A percentile compares a stretch with the other conserved stretches of the same genome.
Evolutionary conservation across 805 yeast species (phyloP).

Genomic region (Dipodascus albidus): DNA sequence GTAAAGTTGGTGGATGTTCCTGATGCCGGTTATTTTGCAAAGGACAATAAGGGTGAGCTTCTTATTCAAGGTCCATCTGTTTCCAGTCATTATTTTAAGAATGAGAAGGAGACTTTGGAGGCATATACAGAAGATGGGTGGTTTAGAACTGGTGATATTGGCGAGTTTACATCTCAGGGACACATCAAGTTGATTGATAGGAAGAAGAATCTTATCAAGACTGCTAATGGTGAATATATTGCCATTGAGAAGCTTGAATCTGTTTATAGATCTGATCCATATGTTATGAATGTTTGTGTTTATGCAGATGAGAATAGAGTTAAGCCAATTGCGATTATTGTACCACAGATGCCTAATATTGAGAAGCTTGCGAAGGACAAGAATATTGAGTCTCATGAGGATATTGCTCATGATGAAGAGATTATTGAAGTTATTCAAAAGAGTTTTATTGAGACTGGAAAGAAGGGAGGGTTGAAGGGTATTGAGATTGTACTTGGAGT

Average conservation of each 20-base stretch:
- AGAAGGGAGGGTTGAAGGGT: slow-evolving; percentile 67
- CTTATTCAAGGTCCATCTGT: slow-evolving; percentile 68
- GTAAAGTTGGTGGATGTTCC: slow-evolving; percentile 83
- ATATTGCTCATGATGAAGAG: slow-evolving; percentile 42
- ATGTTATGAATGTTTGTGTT: slow-evolving; percentile 75
- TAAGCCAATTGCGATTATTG: slow-evolving; percentile 84
- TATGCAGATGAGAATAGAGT: slow-evolving; percentile 83
- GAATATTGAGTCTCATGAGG: slow-evolving; percentile 40
- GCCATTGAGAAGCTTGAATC: slow-evolving; percentile 93
- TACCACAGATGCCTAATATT: slow-evolving; percentile 64
- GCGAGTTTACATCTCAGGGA: slow-evolving; percentile 80
- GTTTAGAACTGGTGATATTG: slow-evolving; percentile 96
- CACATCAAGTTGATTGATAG: slow-evolving; percentile 80
- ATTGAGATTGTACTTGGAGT: slow-evolving; percentile 77
- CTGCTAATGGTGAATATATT: slow-evolving; percentile 93
- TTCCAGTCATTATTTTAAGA: slow-evolving; percentile 67
- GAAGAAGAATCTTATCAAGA: slow-evolving; percentile 90
- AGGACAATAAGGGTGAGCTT: slow-evolving; percentile 88
- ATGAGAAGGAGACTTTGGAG: slow-evolving; percentile 65
- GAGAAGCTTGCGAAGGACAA: slow-evolving; percentile 47
- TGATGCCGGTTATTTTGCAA: slow-evolving; percentile 85
- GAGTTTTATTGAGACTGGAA: slow-evolving; percentile 62
- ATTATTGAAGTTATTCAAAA: slow-evolving; percentile 44
- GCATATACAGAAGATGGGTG: slow-evolving; percentile 79
- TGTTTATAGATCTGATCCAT: slow-evolving; percentile 70